Percentiles rank a stretch among this genome's conserved stretches.
Evolutionary conservation across 768 basidiomycete genomes (phyloP).

Genomic region (Psilocybe cyanescens): DNA sequence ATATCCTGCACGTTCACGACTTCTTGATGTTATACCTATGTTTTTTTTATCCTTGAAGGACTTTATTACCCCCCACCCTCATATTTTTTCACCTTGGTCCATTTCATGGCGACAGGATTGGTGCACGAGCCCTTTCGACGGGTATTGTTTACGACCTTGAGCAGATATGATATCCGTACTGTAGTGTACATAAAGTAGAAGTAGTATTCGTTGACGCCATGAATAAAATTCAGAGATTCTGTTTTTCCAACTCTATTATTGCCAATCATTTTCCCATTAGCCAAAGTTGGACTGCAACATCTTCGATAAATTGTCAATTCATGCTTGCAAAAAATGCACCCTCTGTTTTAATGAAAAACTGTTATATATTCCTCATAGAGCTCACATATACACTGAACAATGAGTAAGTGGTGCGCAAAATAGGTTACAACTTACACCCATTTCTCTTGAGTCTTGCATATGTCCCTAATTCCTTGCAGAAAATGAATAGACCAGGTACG

Average conservation of each 20-base stretch:
- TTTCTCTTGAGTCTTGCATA: too few species aligned
- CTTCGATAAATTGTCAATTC: too few species aligned
- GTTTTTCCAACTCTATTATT: neutral
- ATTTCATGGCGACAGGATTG: constrained; percentile 20
- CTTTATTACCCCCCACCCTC: constrained; percentile 21
- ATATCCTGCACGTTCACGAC: constrained; percentile 30
- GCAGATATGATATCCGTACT: constrained; percentile 7
- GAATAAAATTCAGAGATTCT: constrained; percentile 1
- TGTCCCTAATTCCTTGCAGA: too few species aligned
- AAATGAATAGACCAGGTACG: too few species aligned
- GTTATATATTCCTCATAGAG: too few species aligned
- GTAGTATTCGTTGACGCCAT: constrained; percentile 3
- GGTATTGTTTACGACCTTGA: neutral
- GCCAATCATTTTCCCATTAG: too few species aligned
- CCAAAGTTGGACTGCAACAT: too few species aligned
- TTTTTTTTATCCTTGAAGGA: constrained; percentile 23
- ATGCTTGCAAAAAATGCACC: too few species aligned
- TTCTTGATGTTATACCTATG: constrained; percentile 35
- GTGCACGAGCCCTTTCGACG: neutral
- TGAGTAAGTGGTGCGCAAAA: too few species aligned
- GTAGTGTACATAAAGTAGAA: constrained; percentile 8
- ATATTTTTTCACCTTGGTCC: constrained; percentile 12
- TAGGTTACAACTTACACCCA: too few species aligned
- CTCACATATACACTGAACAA: too few species aligned
- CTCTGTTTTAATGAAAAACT: too few species aligned